Conservation (phyloP, 129 eudicot genomes). For the Tagetes patula region DNA sequence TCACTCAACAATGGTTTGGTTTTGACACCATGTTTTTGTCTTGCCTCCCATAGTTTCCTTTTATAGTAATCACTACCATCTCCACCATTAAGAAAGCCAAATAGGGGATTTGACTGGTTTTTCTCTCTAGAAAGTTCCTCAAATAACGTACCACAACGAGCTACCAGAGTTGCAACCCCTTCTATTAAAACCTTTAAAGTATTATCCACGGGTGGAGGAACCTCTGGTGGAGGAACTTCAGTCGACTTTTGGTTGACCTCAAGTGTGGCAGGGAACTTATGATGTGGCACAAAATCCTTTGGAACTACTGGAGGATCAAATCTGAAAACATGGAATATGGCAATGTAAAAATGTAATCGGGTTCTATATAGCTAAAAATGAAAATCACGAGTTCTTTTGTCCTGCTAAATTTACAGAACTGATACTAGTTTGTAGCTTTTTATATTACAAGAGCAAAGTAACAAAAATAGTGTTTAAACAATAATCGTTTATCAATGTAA, state of each 20-base stretch:
- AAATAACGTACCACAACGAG: constrained; percentile 93
- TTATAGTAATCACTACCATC: constrained; percentile 75
- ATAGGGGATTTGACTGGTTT: constrained; percentile 79
- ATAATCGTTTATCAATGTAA: not conserved
- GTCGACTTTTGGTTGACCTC: constrained; percentile 36
- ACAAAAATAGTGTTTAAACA: not conserved
- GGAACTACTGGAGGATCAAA: constrained; percentile 92
- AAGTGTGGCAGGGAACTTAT: constrained; percentile 62
- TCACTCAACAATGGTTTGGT: constrained; percentile 47
- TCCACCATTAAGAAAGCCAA: constrained; percentile 81
- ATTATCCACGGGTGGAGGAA: constrained; percentile 81
- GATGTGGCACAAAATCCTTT: constrained; percentile 72
- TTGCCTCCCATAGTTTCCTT: constrained; percentile 94
- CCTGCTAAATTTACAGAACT: not conserved
- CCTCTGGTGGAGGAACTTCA: constrained; percentile 69
- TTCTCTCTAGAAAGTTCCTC: constrained; percentile 95
- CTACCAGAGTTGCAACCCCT: constrained; percentile 91
- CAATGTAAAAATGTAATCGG: constrained; percentile 9
- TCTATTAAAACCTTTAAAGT: constrained; percentile 70
- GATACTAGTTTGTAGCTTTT: not conserved
- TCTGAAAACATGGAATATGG: constrained; percentile 39
- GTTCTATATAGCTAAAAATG: not conserved
- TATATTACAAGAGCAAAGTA: not conserved
- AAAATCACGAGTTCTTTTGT: not conserved
- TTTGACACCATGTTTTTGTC: constrained; percentile 60